Conservation (phyloP, 176 grass and related monocot genomes). For the Dactylis glomerata region DNA sequence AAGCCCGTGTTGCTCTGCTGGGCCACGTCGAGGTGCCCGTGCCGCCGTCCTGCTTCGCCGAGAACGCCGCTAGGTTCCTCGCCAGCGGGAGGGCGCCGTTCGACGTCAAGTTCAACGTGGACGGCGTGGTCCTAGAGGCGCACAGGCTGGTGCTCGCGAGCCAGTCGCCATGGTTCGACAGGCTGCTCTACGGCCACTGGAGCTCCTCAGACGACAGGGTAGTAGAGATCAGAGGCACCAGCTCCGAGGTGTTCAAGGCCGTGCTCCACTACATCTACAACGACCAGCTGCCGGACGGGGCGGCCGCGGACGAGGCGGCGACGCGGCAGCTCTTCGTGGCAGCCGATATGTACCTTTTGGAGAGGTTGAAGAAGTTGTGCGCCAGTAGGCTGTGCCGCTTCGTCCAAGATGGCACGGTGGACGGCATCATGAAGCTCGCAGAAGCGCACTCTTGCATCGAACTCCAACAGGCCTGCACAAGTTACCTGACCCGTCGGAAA, state of each 20-base stretch:
- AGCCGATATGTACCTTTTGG: slow-evolving; percentile 34
- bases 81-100: slow-evolving; percentile 6
- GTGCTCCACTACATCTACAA: slow-evolving; percentile 37
- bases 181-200: slow-evolving; percentile 29
- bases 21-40: background rate
- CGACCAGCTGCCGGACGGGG: slow-evolving; percentile 14
- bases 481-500: background rate
- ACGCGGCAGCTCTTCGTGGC: slow-evolving; percentile 24
- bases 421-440: slow-evolving; percentile 12
- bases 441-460: slow-evolving; percentile 13
- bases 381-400: background rate
- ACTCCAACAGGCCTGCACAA: slow-evolving; percentile 6
- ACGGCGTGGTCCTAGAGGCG: background rate
- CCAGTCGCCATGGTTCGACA: slow-evolving; percentile 31
- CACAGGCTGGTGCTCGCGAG: slow-evolving; percentile 24
- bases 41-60: background rate
- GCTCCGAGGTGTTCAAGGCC: slow-evolving; percentile 29
- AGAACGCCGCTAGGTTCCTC: slow-evolving; percentile 12
- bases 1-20: too few relatives aligned
- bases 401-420: slow-evolving; percentile 19
- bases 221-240: background rate
- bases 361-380: slow-evolving; percentile 40
- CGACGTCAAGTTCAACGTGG: slow-evolving; percentile 37
- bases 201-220: too few relatives aligned
- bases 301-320: background rate